Percentiles rank a stretch among this genome's conserved stretches.
Evolutionary conservation across 208 protist genomes (phyloP).

Genomic region (Trichomonas tenax): DNA sequence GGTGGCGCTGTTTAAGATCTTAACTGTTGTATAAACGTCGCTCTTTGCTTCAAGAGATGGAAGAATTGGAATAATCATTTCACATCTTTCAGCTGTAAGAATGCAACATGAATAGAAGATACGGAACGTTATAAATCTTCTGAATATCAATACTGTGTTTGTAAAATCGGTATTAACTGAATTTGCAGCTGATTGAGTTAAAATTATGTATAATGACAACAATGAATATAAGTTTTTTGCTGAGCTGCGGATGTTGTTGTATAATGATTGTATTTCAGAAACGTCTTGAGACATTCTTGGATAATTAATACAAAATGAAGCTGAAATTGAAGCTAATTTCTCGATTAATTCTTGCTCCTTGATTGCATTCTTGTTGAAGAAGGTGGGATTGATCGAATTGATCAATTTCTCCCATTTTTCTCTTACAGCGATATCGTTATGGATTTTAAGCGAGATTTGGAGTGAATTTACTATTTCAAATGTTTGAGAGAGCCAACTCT

Average conservation of each 20-base stretch:
- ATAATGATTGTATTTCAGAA: neutral
- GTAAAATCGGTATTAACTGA: neutral
- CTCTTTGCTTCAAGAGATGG: neutral
- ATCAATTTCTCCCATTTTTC: neutral
- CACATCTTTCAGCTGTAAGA: neutral
- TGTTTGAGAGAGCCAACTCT: neutral
- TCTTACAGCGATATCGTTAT: neutral
- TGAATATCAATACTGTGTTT: neutral
- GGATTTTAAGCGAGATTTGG: neutral
- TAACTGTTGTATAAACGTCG: neutral
- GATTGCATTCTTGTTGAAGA: neutral
- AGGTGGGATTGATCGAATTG: neutral
- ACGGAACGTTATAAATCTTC: neutral
- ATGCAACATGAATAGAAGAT: neutral
- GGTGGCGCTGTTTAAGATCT: neutral
- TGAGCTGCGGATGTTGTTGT: neutral
- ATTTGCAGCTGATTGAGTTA: neutral
- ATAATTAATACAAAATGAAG: neutral
- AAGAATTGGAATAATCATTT: neutral
- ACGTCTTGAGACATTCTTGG: neutral
- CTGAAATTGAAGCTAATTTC: neutral
- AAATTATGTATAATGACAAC: neutral
- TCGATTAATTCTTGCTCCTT: neutral
- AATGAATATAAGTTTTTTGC: neutral
- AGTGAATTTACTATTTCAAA: neutral